Evolutionary conservation across 306 rosid species (phyloP).

Genomic region (Cucurbita moschata): DNA sequence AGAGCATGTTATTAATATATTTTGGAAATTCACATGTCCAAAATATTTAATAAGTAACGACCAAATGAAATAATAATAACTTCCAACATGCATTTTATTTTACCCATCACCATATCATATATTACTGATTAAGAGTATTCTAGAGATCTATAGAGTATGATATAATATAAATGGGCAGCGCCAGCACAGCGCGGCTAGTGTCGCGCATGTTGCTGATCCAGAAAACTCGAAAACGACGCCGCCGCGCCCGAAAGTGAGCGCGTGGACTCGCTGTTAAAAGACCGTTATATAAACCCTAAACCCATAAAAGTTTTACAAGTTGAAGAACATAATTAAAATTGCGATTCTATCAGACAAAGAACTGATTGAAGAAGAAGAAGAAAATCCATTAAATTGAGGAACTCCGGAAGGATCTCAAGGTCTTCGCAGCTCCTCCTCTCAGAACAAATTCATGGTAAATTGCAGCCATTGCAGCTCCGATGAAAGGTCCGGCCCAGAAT

Average conservation of each 20-base stretch:
- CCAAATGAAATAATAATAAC: not conserved
- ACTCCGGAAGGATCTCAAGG: not conserved
- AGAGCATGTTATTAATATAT: not conserved
- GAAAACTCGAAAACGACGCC: not conserved
- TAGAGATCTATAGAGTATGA: not conserved
- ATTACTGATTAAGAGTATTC: no score
- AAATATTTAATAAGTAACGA: not conserved
- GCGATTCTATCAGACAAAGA: no score
- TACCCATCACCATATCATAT: not conserved
- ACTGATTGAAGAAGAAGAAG: not conserved
- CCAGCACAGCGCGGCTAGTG: not conserved
- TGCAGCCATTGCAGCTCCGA: constrained; percentile 49
- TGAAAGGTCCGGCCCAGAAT: constrained; percentile 48
- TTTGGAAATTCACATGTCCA: not conserved
- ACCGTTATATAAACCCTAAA: no score
- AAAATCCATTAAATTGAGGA: not conserved
- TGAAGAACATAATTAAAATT: no score
- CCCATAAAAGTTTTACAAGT: no score
- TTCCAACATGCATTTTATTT: not conserved
- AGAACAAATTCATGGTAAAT: constrained; percentile 24
- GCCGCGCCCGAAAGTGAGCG: no score
- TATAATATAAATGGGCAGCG: not conserved
- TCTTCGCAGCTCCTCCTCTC: constrained; percentile 10
- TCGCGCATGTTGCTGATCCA: not conserved
- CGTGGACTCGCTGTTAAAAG: no score